These are phyloP conservation scores for Filosporella fistucella DNA, from an alignment of 495 filamentous ascomycete genomes.

Conservation along the genomic window DNA sequence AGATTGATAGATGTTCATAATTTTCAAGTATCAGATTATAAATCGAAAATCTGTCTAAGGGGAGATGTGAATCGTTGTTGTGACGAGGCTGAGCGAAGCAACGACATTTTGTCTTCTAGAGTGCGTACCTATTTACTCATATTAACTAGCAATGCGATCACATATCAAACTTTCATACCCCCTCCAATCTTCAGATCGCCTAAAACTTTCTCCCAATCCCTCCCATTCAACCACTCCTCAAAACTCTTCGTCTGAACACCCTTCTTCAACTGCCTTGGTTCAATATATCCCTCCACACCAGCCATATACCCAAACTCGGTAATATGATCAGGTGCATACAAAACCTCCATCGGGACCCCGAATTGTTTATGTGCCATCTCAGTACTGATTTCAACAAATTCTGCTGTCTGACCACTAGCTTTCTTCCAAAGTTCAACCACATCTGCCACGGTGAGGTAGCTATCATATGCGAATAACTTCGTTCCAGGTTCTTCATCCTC, in stretches of 20 bases:
- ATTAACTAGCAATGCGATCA: too few species aligned
- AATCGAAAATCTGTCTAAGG: too few species aligned
- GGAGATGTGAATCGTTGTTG: too few species aligned
- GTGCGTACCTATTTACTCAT: too few species aligned
- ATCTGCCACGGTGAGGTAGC: conserved; percentile 28
- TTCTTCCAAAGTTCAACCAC: conserved; percentile 29
- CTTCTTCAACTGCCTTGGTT: conserved; percentile 30
- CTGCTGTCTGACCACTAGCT: conserved; percentile 28
- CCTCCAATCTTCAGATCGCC: conserved; percentile 5
- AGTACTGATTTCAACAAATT: conserved; percentile 23
- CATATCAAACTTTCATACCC: too few species aligned
- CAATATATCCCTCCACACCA: conserved; percentile 29
- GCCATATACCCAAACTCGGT: conserved; percentile 38
- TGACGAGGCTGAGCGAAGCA: too few species aligned
- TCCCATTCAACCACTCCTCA: conserved; percentile 30
- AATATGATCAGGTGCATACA: conserved; percentile 29
- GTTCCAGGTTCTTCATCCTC: conserved; percentile 32
- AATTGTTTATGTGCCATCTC: conserved; percentile 30
- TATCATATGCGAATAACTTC: conserved; percentile 38
- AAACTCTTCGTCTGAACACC: conserved; percentile 25
- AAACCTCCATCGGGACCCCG: conserved; percentile 33
- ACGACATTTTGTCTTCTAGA: too few species aligned
- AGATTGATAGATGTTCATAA: too few species aligned
- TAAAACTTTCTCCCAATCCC: conserved; percentile 19
- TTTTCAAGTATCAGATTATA: too few species aligned